Conservation (phyloP, 2,329 filamentous ascomycete genomes). For the Bertia moriformis region DNA sequence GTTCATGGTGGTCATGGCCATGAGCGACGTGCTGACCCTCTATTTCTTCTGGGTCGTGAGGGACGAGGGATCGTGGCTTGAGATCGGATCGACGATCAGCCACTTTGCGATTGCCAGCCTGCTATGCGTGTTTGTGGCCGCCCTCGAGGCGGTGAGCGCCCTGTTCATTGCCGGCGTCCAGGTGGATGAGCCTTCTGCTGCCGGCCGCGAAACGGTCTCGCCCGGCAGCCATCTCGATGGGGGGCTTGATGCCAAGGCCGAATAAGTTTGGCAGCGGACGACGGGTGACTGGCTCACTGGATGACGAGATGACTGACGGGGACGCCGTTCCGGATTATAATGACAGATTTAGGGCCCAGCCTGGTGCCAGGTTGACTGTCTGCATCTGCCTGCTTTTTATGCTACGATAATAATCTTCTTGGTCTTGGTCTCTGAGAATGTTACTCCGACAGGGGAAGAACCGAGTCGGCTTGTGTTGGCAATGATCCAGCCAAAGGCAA, state of each 20-base stretch:
- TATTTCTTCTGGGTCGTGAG: slow-evolving; percentile 97
- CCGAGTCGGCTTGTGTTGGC: too few relatives aligned
- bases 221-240: slow-evolving; percentile 4
- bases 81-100: slow-evolving; percentile 91
- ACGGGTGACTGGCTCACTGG: too few relatives aligned
- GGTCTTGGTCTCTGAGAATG: too few relatives aligned
- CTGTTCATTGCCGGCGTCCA: slow-evolving; percentile 70
- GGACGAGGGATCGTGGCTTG: slow-evolving; percentile 92
- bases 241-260: slow-evolving; percentile 2
- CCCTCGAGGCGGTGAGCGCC: slow-evolving; percentile 72
- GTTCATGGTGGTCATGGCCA: slow-evolving; percentile 87
- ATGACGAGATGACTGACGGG: too few relatives aligned
- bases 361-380: too few relatives aligned
- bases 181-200: slow-evolving; percentile 33
- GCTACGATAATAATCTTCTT: too few relatives aligned
- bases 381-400: too few relatives aligned
- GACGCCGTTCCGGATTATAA: too few relatives aligned
- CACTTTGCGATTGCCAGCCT: slow-evolving; percentile 88
- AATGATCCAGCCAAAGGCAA: too few relatives aligned
- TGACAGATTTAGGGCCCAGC: too few relatives aligned
- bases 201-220: slow-evolving; percentile 1
- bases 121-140: slow-evolving; percentile 79
- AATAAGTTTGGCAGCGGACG: slow-evolving; percentile 8
- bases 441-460: too few relatives aligned
- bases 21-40: slow-evolving; percentile 80